Base-by-base conservation (phyloP, 192 early-diverging fungal species). In the Coemansia sp. region DNA sequence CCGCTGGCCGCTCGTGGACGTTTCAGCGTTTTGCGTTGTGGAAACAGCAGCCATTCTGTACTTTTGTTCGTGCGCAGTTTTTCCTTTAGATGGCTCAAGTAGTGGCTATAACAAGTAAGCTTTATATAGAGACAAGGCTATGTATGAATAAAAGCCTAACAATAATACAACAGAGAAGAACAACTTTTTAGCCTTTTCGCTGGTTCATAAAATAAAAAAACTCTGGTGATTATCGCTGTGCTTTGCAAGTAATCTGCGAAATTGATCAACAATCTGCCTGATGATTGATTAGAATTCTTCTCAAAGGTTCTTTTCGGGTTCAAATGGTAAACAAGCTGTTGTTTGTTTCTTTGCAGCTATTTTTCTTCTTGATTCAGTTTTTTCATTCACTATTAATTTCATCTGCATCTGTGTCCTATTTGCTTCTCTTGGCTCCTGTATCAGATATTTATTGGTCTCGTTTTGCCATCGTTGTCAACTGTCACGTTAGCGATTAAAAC, bases 1-100 rank as follows among this genome's bases (percentile, higher is more conserved):
- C 66, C 81, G 68, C 63, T 67, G 70, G 42, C 56, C 67, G 1
- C 25, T 43, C 21, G 53, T 13, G 26, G 53, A 29, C 28, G 31
- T n/a, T 28, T 28, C 31, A 16, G 53, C 33, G 29, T 7, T 34
- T 4, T 34, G 28, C 23, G 53, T 28, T 20, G 12, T 33, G 26
- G 30, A 18, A n/a, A n/a, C n/a, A n/a, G 28, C 7, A 8, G 28
- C 16, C 53, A 56, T 49, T 49, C 4, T 25, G 5, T 49, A 49
- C 25, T 8, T 0, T 10, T 49, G 9, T 20, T 2, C 23, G 18
- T 18, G 13, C 42, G 13, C 4, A 18, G 16, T n/a, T 3, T 34
- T 8, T 34, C 34, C 34, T 8, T 6, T n/a, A n/a, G n/a, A n/a
- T n/a, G n/a, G n/a, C n/a, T n/a, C n/a, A n/a, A n/a, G n/a, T n/a